Base-by-base conservation (phyloP, 2,329 filamentous ascomycete species). In the Colletotrichum trifolii region DNA sequence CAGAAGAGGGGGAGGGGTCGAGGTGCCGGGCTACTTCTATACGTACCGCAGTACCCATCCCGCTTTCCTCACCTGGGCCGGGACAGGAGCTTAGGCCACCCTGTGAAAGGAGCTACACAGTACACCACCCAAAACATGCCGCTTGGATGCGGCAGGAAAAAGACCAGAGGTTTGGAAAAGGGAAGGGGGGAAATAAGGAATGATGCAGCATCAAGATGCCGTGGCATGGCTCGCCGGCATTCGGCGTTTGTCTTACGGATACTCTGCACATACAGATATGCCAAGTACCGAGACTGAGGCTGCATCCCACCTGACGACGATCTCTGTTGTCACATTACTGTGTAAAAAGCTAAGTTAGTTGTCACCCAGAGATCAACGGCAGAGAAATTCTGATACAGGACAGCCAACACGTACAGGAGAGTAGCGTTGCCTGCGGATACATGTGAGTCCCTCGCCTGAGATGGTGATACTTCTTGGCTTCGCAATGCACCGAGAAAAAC, bases 401-500 rank as follows among this genome's bases (percentile, higher is more conserved):
- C 25, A 25, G 25, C 25, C 25, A 25, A 40, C 15, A 35, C 60
- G 47, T 25, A 48, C 36, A 42, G 25, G 33, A 46, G 15, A 36
- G 45, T 56, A 36, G 36, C 53, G 50, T 61, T 47, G 39, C 39
- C 49, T 50, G 39, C 56, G 56, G 47, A 58, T 50, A 42, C 57
- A 64, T 64, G 62, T 64, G 60, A 60, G 54, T 54, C 43, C 42
- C 58, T 61, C 8, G 55, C 57, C 52, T 46, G 62, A 52, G 52
- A 52, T 65, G 62, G 17, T 62, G 62, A 55, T 61, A 62, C 62
- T 42, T 61, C 50, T 65, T 65, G 62, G 62, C 50, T 52, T 61
- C 38, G 57, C 57, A 61, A 62, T 62, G 57, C 50, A 57, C 60
- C 57, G 50, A 60, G 47, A 55, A 33, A 48, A 53, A 45, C 38